Evolutionary conservation across 169 alveolate species (phyloP).

Genomic region (Prorocentrum cordatum): DNA sequence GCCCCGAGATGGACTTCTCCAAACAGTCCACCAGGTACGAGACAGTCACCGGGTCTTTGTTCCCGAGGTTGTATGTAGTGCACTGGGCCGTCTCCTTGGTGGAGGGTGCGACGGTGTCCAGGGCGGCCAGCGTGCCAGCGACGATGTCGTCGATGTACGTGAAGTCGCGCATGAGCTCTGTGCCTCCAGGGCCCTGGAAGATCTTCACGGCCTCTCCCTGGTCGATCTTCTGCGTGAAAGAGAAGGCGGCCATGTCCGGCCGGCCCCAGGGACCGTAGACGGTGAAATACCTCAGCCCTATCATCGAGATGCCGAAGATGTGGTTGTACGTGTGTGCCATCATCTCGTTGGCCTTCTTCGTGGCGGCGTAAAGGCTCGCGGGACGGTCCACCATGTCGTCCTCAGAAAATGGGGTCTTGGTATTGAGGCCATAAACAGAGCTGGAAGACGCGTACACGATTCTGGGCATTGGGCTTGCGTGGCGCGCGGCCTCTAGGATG

Average conservation of each 20-base stretch:
- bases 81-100: conserved; percentile 38
- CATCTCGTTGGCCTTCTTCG: conserved; percentile 67
- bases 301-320: conserved; percentile 44
- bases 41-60: conserved; percentile 63
- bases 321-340: conserved; percentile 65
- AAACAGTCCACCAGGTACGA: conserved; percentile 46
- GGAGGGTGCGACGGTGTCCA: conserved; percentile 31
- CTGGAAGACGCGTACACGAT: conserved; percentile 68
- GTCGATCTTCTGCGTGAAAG: background rate
- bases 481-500: background rate
- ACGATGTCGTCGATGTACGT: conserved; percentile 35
- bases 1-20: background rate
- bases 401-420: conserved; percentile 47
- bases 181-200: conserved; percentile 55
- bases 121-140: conserved; percentile 7
- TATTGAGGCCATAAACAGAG: conserved; percentile 69
- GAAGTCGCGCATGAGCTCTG: background rate
- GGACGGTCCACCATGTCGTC: background rate
- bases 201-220: conserved; percentile 41
- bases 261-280: conserved; percentile 74
- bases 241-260: conserved; percentile 26
- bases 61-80: conserved; percentile 19
- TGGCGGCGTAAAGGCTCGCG: conserved; percentile 70
- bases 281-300: conserved; percentile 68
- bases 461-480: background rate